A percentile compares a stretch with the other conserved stretches of the same genome.
phyloP scores from a whole-genome alignment of 176 grass and related monocot species.

The Lolium multiflorum region DNA sequence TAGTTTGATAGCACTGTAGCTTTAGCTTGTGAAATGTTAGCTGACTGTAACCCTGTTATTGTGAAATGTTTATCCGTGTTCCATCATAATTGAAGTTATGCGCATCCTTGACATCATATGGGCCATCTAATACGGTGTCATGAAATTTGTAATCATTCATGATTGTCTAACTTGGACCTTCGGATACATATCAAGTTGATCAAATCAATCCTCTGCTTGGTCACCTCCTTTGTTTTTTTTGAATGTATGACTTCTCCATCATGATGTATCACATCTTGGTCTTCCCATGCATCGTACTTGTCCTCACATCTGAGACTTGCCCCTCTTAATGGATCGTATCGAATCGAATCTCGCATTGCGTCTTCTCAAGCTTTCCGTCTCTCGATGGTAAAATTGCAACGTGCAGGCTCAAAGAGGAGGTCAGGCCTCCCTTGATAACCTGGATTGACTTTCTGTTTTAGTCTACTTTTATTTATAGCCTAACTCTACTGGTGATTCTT shows the following conservation, averaged over 20 bases:
- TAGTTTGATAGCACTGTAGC: slow-evolving; percentile 10
- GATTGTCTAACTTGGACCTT: slow-evolving; percentile 8
- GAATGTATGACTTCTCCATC: not conserved
- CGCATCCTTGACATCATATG: not conserved
- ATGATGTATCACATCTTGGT: not conserved
- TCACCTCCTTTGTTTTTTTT: slow-evolving; percentile 5
- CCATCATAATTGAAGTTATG: not conserved
- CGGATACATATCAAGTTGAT: not conserved
- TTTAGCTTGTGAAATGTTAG: not conserved
- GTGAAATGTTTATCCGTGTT: not conserved
- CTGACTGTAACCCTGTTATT: no score
- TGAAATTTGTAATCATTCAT: not conserved
- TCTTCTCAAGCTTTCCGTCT: not conserved
- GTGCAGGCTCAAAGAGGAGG: not conserved
- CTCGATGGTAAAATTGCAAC: not conserved
- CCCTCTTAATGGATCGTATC: not conserved
- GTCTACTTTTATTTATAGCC: not conserved
- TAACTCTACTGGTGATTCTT: not conserved
- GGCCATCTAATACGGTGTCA: slow-evolving; percentile 5
- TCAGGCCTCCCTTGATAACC: not conserved
- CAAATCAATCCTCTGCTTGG: not conserved
- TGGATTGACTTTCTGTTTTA: not conserved
- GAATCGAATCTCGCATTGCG: not conserved
- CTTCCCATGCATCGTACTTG: not conserved
- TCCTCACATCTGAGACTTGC: not conserved